Percentiles rank a stretch among this genome's conserved stretches.
Evolutionary conservation across 75 land plant species (phyloP).

Genomic region (Chamaecyparis obtusa): DNA sequence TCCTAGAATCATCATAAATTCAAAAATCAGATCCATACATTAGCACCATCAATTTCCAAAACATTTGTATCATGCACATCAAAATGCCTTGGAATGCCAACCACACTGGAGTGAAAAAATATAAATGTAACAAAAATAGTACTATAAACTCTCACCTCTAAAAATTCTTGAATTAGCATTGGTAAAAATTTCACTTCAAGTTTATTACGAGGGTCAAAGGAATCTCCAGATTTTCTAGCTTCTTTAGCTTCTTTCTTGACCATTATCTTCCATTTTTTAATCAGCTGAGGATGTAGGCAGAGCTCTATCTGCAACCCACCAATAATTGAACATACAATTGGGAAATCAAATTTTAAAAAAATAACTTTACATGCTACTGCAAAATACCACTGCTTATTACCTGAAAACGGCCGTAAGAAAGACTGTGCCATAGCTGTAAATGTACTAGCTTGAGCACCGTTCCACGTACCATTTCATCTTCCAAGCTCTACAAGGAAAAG

Average conservation of each 20-base stretch:
- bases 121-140: neutral
- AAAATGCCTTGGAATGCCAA: neutral
- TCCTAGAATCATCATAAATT: neutral
- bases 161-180: conserved; percentile 74
- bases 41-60: neutral
- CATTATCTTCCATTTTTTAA: conserved; percentile 82
- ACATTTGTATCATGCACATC: neutral
- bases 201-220: conserved; percentile 36
- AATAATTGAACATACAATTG: neutral
- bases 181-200: conserved; percentile 86
- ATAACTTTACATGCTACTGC: neutral
- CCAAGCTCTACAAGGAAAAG: conserved; percentile 73
- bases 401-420: conserved; percentile 91
- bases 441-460: conserved; percentile 72
- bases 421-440: conserved; percentile 81
- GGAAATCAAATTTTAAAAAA: neutral
- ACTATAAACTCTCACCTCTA: conserved; percentile 50
- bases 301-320: conserved; percentile 74
- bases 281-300: conserved; percentile 64
- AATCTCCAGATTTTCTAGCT: conserved; percentile 45
- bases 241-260: conserved; percentile 61
- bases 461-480: conserved; percentile 89
- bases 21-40: neutral
- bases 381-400: conserved; percentile 25
- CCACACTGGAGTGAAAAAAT: neutral